A percentile compares a stretch with the other conserved stretches of the same genome.
phyloP scores from a whole-genome alignment of 768 basidiomycete species.

The Mycena pura region DNA sequence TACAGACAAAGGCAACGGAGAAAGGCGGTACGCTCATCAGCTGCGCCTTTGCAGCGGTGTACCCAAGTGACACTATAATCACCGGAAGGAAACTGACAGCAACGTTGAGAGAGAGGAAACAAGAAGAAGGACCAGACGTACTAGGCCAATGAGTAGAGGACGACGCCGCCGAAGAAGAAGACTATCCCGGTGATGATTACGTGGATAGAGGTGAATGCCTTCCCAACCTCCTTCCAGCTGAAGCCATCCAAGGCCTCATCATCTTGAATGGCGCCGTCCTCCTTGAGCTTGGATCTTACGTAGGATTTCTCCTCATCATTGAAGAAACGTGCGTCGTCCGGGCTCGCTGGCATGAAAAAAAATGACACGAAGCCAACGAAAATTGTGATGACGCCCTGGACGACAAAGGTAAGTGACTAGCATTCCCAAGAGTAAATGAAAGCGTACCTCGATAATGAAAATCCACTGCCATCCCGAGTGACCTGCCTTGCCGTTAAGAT shows the following conservation, averaged over 20 bases:
- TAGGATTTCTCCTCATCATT: slow-evolving; percentile 55
- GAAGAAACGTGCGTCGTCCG: slow-evolving; percentile 56
- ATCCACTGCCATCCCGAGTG: slow-evolving; percentile 75
- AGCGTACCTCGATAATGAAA: slow-evolving; percentile 54
- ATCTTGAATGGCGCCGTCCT: slow-evolving; percentile 47
- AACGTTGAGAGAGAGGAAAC: slow-evolving; percentile 39
- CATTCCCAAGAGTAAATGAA: background rate
- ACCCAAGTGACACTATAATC: slow-evolving; percentile 59
- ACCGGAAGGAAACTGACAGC: slow-evolving; percentile 61
- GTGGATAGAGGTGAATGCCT: slow-evolving; percentile 58
- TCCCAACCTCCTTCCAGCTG: slow-evolving; percentile 62
- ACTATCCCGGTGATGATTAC: slow-evolving; percentile 56
- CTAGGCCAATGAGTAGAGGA: slow-evolving; percentile 58
- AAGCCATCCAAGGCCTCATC: slow-evolving; percentile 52
- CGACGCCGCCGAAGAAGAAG: slow-evolving; percentile 61
- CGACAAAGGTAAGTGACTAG: background rate
- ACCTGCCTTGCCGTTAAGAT: slow-evolving; percentile 62
- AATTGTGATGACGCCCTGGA: slow-evolving; percentile 66
- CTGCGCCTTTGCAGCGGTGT: slow-evolving; percentile 50
- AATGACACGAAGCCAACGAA: slow-evolving; percentile 59
- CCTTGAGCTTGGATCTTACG: slow-evolving; percentile 46
- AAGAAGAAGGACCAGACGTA: slow-evolving; percentile 35
- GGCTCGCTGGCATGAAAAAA: slow-evolving; percentile 54
- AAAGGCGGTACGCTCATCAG: slow-evolving; percentile 56
- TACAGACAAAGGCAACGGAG: slow-evolving; percentile 41